Conservation (phyloP, 2,329 filamentous ascomycete genomes). For the Colletotrichum tropicicola region DNA sequence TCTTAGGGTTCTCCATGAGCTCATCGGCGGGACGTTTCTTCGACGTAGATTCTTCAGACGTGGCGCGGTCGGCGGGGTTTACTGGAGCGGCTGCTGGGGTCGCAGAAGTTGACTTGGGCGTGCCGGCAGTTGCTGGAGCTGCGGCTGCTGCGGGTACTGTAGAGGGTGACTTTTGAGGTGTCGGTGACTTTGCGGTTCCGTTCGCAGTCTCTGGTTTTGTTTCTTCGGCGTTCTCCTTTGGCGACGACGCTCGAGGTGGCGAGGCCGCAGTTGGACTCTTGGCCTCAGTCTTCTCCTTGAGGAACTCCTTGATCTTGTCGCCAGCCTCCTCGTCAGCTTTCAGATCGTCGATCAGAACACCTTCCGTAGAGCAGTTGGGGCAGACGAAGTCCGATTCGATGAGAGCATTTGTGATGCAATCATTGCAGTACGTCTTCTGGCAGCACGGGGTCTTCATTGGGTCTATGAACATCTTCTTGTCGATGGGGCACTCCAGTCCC, state of each 20-base stretch:
- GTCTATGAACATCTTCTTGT: conserved; percentile 98
- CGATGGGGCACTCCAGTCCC: conserved; percentile 92
- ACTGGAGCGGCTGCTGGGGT: conserved; percentile 35
- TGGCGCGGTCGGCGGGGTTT: conserved; percentile 31
- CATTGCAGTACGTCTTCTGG: conserved; percentile 97
- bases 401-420: conserved; percentile 98
- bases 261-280: conserved; percentile 54
- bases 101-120: conserved; percentile 38
- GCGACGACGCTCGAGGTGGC: conserved; percentile 38
- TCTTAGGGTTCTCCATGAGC: conserved; percentile 69
- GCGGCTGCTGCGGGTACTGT: conserved; percentile 27
- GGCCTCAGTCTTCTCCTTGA: conserved; percentile 65
- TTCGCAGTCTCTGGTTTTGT: conserved; percentile 15
- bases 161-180: conserved; percentile 40
- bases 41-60: conserved; percentile 46
- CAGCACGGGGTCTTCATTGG: conserved; percentile 99
- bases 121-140: conserved; percentile 33
- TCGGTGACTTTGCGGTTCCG: conserved; percentile 36
- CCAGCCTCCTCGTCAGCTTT: conserved; percentile 81
- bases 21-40: conserved; percentile 90
- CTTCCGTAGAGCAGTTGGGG: conserved; percentile 89
- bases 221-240: conserved; percentile 34
- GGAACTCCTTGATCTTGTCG: conserved; percentile 80
- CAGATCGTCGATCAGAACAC: conserved; percentile 92
- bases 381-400: conserved; percentile 98